These are phyloP conservation scores for Physcia stellaris DNA, from an alignment of 495 filamentous ascomycete genomes.

Conservation along the genomic window DNA sequence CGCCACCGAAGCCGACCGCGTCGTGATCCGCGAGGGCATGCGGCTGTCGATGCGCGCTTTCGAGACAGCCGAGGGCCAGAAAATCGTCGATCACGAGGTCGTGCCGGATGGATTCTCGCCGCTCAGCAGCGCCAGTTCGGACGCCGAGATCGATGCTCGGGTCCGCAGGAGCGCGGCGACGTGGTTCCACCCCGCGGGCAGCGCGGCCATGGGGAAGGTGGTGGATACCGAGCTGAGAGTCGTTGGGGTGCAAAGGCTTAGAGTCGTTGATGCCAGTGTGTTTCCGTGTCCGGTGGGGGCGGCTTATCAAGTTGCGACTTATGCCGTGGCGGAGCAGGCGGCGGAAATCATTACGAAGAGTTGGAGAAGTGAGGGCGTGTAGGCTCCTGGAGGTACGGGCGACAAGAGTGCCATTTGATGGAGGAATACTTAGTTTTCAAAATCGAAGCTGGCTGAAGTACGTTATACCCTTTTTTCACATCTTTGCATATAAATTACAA, in stretches of 20 bases:
- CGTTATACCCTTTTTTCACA: no score
- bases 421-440: no score
- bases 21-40: not conserved
- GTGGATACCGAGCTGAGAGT: conserved; percentile 16
- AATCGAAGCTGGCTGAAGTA: no score
- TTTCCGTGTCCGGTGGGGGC: conserved; percentile 14
- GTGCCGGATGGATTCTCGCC: conserved; percentile 1
- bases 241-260: conserved; percentile 12
- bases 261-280: conserved; percentile 19
- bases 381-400: no score
- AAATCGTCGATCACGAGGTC: not conserved
- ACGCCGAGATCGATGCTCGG: conserved; percentile 5
- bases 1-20: conserved; percentile 17
- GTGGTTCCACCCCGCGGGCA: conserved; percentile 2
- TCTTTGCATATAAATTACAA: no score
- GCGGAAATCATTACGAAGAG: conserved; percentile 7
- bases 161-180: not conserved
- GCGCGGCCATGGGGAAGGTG: conserved; percentile 13
- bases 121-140: not conserved
- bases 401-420: no score
- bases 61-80: not conserved
- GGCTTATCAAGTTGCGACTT: conserved; percentile 14
- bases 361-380: no score
- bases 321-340: conserved; percentile 19
- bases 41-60: conserved; percentile 1